These are phyloP conservation scores for Verticillium longisporum DNA, from an alignment of 2,329 filamentous ascomycete genomes.

Conservation along the genomic window DNA sequence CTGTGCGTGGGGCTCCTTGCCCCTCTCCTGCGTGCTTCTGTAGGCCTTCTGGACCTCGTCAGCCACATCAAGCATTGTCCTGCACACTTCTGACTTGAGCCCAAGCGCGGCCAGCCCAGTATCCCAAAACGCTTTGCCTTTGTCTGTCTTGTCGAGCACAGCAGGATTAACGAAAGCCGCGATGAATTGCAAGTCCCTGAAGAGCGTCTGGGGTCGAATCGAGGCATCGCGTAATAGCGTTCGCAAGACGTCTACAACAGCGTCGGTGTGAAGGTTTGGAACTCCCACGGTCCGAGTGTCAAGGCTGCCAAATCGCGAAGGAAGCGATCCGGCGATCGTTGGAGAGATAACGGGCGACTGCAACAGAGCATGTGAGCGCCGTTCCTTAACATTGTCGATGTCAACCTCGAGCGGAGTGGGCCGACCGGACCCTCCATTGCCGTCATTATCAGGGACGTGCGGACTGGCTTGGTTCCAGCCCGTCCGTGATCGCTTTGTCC, in stretches of 20 bases:
- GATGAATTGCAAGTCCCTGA: slow-evolving; percentile 74
- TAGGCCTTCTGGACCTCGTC: slow-evolving; percentile 53
- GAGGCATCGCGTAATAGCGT: slow-evolving; percentile 60
- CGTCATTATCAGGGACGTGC: slow-evolving; percentile 19
- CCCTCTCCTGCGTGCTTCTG: slow-evolving; percentile 51
- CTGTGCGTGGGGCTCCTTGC: slow-evolving; percentile 21
- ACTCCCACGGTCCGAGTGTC: not conserved
- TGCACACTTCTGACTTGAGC: slow-evolving; percentile 80
- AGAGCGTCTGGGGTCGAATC: slow-evolving; percentile 72
- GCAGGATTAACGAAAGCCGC: slow-evolving; percentile 57
- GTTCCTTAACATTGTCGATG: slow-evolving; percentile 64
- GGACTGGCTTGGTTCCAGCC: slow-evolving; percentile 28
- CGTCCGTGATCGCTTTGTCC: slow-evolving; percentile 22
- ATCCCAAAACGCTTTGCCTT: slow-evolving; percentile 81
- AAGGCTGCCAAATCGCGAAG: not conserved
- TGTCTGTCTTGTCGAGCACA: slow-evolving; percentile 54
- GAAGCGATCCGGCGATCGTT: not conserved
- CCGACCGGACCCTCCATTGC: slow-evolving; percentile 18
- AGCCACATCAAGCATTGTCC: slow-evolving; percentile 63
- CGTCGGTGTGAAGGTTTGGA: not conserved
- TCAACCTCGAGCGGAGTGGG: slow-evolving; percentile 54
- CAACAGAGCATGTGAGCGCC: slow-evolving; percentile 51
- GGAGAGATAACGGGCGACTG: slow-evolving; percentile 24
- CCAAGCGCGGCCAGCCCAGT: slow-evolving; percentile 81
- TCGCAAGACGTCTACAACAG: slow-evolving; percentile 59